phyloP scores from a whole-genome alignment of 202 grass and related monocot species.

The Dendrocalamus latiflorus region DNA sequence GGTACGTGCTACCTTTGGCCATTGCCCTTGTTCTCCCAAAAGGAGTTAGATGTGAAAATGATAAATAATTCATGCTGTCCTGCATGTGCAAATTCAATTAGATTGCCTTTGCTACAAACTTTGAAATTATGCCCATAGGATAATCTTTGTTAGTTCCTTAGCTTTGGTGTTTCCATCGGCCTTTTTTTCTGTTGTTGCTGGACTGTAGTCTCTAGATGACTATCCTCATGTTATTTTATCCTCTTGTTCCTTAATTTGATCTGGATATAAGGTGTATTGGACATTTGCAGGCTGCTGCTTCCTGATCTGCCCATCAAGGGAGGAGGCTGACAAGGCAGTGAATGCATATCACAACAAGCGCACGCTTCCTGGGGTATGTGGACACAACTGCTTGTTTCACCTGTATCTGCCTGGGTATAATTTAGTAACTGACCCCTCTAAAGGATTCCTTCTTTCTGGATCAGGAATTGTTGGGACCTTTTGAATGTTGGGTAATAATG shows the following conservation, averaged over 20 bases:
- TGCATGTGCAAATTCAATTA: neutral
- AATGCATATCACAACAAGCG: constrained; percentile 82
- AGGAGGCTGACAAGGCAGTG: constrained; percentile 97
- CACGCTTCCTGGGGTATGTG: constrained; percentile 74
- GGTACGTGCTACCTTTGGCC: neutral
- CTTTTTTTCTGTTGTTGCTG: constrained; percentile 9
- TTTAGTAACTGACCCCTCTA: neutral
- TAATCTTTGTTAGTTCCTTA: neutral
- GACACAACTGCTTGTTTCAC: neutral
- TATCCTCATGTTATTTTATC: neutral
- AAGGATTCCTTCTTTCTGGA: constrained; percentile 1
- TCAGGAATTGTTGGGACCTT: neutral
- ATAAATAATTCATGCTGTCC: neutral
- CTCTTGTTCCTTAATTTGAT: constrained; percentile 30
- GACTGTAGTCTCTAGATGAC: constrained; percentile 5
- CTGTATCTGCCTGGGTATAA: neutral
- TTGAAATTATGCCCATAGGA: neutral
- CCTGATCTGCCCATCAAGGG: constrained; percentile 82
- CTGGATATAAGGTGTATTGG: constrained; percentile 11
- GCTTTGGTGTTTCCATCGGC: neutral
- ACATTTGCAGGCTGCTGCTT: constrained; percentile 88
- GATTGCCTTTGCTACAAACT: neutral
- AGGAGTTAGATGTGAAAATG: neutral
- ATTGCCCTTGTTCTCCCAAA: neutral
- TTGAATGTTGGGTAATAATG: constrained; percentile 3